Percentiles rank a stretch among this genome's conserved stretches.
phyloP scores from a whole-genome alignment of 176 grass and related monocot species.

The Carex myosuroides region DNA sequence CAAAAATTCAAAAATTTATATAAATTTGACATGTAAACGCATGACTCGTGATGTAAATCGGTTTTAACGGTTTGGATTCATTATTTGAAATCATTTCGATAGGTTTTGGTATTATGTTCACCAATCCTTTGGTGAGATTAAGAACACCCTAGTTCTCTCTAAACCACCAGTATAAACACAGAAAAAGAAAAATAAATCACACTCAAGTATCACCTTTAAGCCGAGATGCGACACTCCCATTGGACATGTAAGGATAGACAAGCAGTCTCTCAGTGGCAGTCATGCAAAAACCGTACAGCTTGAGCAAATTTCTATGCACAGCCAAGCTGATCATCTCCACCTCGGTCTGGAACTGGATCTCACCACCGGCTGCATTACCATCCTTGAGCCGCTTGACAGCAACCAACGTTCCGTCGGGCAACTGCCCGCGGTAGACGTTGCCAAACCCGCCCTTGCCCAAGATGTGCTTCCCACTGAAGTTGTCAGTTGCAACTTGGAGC shows the following conservation, averaged over 20 bases:
- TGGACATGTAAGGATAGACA: slow-evolving; percentile 92
- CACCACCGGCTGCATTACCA: slow-evolving; percentile 63
- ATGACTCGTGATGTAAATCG: too few relatives aligned
- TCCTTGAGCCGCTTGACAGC: slow-evolving; percentile 93
- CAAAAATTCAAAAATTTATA: too few relatives aligned
- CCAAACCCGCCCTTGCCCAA: slow-evolving; percentile 93
- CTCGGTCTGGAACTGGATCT: slow-evolving; percentile 82
- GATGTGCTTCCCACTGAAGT: slow-evolving; percentile 87
- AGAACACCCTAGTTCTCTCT: too few relatives aligned
- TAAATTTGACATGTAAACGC: too few relatives aligned
- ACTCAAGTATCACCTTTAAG: slow-evolving; percentile 57
- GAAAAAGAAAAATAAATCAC: neutral
- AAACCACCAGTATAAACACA: neutral
- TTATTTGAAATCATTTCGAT: too few relatives aligned
- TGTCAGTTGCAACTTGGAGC: slow-evolving; percentile 64
- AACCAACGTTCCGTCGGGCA: slow-evolving; percentile 71
- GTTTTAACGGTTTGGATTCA: too few relatives aligned
- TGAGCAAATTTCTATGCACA: slow-evolving; percentile 80
- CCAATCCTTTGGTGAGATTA: too few relatives aligned
- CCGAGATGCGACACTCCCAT: slow-evolving; percentile 87
- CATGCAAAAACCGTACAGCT: slow-evolving; percentile 84
- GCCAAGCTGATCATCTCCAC: slow-evolving; percentile 97
- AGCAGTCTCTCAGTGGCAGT: slow-evolving; percentile 86
- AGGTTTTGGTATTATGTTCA: too few relatives aligned
- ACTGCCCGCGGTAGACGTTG: slow-evolving; percentile 76